Base-by-base conservation (phyloP, 2,329 filamentous ascomycete genomes). In the Elsinoe fawcettii region DNA sequence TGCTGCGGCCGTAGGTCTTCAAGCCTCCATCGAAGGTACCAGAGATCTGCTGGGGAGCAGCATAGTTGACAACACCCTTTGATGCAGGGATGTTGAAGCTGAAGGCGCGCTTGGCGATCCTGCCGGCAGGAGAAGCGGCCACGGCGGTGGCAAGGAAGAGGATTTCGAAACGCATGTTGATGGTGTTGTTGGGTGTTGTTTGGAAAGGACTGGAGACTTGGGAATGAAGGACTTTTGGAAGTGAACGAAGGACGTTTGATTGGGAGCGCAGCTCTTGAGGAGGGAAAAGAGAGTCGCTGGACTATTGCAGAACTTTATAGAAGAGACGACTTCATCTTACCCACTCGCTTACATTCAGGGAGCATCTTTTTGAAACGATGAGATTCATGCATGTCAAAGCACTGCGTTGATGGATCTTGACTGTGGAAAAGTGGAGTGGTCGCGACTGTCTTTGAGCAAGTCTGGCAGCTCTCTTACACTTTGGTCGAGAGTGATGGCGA, bases 11-110 rank as follows among this genome's bases (percentile, higher is more conserved):
- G 64, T 68, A 77, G 37, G 69, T 67, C 62, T 71, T 69, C 73
- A 77, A 74, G 12, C 66, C 70, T 34, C 76, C 75, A 59, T 77
- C 75, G 51, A 75, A 74, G 37, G 62, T 67, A 57, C 59, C 61
- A 2, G 49, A 54, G 57, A 63, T 55, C 43, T 54, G 34, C 46
- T 63, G 58, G 14, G 60, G 36, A 6, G 46, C 34, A 5, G 51
- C 32, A 55, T 61, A 62, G 57, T 59, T 60, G 44, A 63, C 59
- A 8, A 54, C 55, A 27, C 61, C 61, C 37, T 59, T 55, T 53
- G 58, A 60, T 53, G 60, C 58, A 22, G 61, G 61, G 37, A 63
- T 62, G 57, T 58, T 58, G 60, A 63, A 63, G 57, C n/a, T 47
- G 53, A 49, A 46, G 12, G 56, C 57, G 30, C 37, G 43, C 25